A percentile compares a stretch with the other conserved stretches of the same genome.
phyloP scores from a whole-genome alignment of 345 rosid species.

The Corchorus olitorius region DNA sequence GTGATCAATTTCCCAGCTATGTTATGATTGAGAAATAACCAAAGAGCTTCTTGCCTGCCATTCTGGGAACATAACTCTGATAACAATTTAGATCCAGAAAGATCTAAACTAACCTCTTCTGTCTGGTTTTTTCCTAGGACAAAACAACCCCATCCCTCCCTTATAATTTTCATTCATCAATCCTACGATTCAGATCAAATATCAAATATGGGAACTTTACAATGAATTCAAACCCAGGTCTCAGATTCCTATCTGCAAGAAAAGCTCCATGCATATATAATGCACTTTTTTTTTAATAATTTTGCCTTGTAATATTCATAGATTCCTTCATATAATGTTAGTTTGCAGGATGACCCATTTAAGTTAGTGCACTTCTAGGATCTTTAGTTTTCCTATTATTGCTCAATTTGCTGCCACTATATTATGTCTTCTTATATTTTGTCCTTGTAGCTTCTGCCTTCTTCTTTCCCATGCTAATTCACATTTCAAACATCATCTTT shows the following conservation, averaged over 20 bases:
- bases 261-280: not conserved
- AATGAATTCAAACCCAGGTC: not conserved
- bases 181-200: not conserved
- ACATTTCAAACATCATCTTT: not conserved
- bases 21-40: not conserved
- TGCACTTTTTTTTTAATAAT: not conserved
- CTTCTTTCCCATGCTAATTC: not conserved
- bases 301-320: not conserved
- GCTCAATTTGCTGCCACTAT: not conserved
- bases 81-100: not conserved
- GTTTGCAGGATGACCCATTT: not conserved
- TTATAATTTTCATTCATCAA: not conserved
- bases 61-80: not conserved
- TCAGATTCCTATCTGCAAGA: not conserved
- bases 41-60: not conserved
- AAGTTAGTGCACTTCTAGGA: not conserved
- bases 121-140: not conserved
- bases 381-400: not conserved
- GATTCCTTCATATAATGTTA: not conserved
- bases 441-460: not conserved
- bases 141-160: not conserved
- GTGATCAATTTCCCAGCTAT: not conserved
- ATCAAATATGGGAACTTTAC: not conserved
- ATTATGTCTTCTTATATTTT: not conserved
- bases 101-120: not conserved